These are phyloP conservation scores for Leishmania amazonensis DNA, from an alignment of 208 protist genomes.

Conservation along the genomic window DNA sequence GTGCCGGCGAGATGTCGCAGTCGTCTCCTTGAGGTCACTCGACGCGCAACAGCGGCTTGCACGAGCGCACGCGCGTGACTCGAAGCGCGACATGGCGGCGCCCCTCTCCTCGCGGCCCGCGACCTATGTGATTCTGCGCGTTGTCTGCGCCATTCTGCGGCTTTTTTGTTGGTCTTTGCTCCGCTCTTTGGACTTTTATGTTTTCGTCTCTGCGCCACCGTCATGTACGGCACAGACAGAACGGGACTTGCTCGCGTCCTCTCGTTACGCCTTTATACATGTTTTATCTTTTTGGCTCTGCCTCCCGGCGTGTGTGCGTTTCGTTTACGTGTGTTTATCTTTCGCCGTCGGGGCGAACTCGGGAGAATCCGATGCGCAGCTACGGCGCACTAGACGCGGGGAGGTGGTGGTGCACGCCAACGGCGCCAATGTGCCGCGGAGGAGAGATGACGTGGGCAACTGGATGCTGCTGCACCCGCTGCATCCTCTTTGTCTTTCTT, in stretches of 20 bases:
- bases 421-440: too few species aligned
- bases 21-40: background rate
- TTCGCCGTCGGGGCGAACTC: too few species aligned
- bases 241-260: too few species aligned
- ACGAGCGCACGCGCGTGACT: background rate
- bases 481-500: background rate
- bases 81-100: background rate
- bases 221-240: background rate
- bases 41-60: background rate
- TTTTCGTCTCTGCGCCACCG: background rate
- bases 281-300: too few species aligned
- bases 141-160: background rate
- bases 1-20: background rate
- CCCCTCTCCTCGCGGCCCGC: background rate
- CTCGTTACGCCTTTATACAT: too few species aligned
- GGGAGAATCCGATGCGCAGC: too few species aligned
- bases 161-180: background rate
- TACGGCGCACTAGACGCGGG: too few species aligned
- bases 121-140: background rate
- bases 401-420: too few species aligned
- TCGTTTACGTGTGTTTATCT: too few species aligned
- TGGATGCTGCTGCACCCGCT: too few species aligned
- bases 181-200: background rate
- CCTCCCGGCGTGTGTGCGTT: too few species aligned
- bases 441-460: too few species aligned